Base-by-base conservation (phyloP, 2,329 filamentous ascomycete species). In the Byssochlamys sp. region DNA sequence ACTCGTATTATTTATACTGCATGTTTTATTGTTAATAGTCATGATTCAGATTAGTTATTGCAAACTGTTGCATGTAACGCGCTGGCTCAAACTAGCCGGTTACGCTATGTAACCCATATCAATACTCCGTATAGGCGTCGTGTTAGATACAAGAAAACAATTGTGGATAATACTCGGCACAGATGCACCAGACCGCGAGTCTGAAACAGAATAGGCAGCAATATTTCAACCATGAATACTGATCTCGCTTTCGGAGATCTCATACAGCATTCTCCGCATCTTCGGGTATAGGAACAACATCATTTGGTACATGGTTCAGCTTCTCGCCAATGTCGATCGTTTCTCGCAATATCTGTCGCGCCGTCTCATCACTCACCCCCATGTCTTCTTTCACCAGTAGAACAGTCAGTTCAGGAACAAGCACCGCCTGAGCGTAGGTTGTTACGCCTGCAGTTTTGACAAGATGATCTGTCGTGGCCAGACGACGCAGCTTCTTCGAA, bases 331-430 rank as follows among this genome's bases (percentile, higher is more conserved):
- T 73, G 55, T 80, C 77, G 62, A 81, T 82, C 69, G 89, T 90
- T 61, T 88, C 82, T 61, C 80, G 75, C 66, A 92, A 71, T 24
- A 91, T 82, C 27, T 73, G 71, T 63, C 78, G 74, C 12, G 81
- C 81, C 39, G 66, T 64, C 25, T 78, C 76, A 24, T 72, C 71
- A 7, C 69, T 66, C 1, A 83, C 75, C 0, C 69, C 63, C 79
- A 84, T 79, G 59, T 86, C 84, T 57, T 85, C 81, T 71, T 78
- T 81, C 19, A 86, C 81, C 19, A 86, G 69, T 57, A 75, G 63
- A 1, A 80, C 70, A 0, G 79, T 77, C 51, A 84, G 65, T 65
- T 95, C 91, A 0, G 89, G 88, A 26, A 95, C 88, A 60, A 95
- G 74, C 1, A 92, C 89, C 0, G 80, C 78, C 71, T 91, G 87